Conservation (phyloP, 331 rosid genomes). For the Saraca asoca region DNA sequence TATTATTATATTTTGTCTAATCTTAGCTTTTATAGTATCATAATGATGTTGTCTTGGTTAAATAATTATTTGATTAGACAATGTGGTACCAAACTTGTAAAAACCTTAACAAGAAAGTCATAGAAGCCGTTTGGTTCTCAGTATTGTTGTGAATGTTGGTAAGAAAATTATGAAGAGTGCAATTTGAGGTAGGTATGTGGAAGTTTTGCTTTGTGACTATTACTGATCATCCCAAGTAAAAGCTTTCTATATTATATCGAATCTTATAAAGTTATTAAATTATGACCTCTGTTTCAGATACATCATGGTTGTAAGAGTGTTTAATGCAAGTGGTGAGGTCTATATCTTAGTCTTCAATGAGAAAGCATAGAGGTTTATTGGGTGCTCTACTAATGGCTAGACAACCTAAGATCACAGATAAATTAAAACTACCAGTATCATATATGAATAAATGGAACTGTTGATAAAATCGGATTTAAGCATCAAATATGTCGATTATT, state of each 20-base stretch:
- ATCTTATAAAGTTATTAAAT: background rate
- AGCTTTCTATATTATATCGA: too few species aligned
- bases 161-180: conserved; percentile 73
- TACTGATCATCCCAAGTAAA: background rate
- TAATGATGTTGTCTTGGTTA: too few species aligned
- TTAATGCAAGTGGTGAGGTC: conserved; percentile 70
- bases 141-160: conserved; percentile 90
- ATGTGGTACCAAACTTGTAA: conserved; percentile 93
- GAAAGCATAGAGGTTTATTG: conserved; percentile 79
- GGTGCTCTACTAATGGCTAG: conserved; percentile 87
- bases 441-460: background rate
- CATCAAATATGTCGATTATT: too few species aligned
- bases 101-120: conserved; percentile 84
- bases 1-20: too few species aligned
- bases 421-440: background rate
- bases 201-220: background rate
- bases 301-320: conserved; percentile 54
- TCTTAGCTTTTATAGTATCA: too few species aligned
- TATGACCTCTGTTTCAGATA: conserved; percentile 47
- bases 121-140: conserved; percentile 70
- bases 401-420: conserved; percentile 66
- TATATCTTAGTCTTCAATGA: conserved; percentile 63
- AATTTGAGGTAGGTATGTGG: conserved; percentile 50
- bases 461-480: too few species aligned
- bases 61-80: too few species aligned